Conservation (phyloP, 2,329 filamentous ascomycete species). For the Aaosphaeria arxii region DNA sequence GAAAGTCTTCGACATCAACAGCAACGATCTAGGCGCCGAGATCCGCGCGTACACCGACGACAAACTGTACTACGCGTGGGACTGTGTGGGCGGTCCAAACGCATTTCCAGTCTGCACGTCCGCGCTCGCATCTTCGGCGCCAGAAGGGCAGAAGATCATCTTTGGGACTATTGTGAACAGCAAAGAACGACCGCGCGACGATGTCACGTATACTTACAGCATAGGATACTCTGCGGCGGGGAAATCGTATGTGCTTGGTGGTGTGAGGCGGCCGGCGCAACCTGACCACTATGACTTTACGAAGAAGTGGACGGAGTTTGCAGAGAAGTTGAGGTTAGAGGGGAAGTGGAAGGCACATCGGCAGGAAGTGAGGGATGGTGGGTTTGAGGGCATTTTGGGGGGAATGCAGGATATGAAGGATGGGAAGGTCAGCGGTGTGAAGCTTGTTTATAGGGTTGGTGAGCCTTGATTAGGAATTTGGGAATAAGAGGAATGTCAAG, state of each 20-base stretch:
- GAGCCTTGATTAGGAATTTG: neutral
- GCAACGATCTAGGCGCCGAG: constrained; percentile 38
- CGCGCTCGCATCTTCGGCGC: constrained; percentile 11
- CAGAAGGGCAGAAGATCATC: constrained; percentile 19
- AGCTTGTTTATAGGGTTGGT: constrained; percentile 17
- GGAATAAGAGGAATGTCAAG: neutral
- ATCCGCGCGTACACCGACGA: constrained; percentile 45
- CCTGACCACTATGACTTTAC: constrained; percentile 27
- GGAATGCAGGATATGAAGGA: constrained; percentile 15
- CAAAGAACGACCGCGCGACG: neutral
- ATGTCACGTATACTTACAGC: constrained; percentile 3
- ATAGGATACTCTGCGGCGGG: constrained; percentile 8
- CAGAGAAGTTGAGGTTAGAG: constrained; percentile 19
- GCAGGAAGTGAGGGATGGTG: constrained; percentile 12
- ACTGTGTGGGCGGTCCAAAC: constrained; percentile 44
- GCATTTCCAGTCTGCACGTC: constrained; percentile 4
- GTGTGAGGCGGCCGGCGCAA: constrained; percentile 9
- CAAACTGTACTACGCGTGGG: constrained; percentile 42
- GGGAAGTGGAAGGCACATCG: constrained; percentile 16
- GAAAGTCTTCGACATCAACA: constrained; percentile 48
- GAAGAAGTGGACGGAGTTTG: constrained; percentile 20
- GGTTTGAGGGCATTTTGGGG: constrained; percentile 10
- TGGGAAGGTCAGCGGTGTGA: constrained; percentile 15
- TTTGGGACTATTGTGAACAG: constrained; percentile 17
- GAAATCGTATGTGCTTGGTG: constrained; percentile 1